Evolutionary conservation across 495 filamentous ascomycete species (phyloP).

Genomic region (Penicillium cosmopolitanum): DNA sequence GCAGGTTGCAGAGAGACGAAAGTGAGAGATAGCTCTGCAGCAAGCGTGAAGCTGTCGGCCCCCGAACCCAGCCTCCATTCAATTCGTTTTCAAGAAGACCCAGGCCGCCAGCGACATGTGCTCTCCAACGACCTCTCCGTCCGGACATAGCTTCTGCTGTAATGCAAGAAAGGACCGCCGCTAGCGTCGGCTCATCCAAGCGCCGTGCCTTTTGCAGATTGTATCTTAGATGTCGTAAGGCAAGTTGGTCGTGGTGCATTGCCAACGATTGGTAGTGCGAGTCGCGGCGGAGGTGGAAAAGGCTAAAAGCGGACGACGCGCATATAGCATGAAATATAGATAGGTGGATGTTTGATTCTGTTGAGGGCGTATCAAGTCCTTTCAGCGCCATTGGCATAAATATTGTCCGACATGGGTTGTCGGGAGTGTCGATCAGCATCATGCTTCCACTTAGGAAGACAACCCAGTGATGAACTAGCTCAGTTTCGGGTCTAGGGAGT

Average conservation of each 20-base stretch:
- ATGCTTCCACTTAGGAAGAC: slow-evolving; percentile 34
- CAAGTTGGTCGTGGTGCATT: slow-evolving; percentile 30
- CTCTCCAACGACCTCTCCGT: slow-evolving; percentile 29
- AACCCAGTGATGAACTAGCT: slow-evolving; percentile 33
- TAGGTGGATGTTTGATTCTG: slow-evolving; percentile 27
- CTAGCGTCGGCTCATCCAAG: slow-evolving; percentile 26
- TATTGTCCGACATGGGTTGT: slow-evolving; percentile 30
- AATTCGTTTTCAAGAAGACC: slow-evolving; percentile 30
- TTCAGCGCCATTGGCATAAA: slow-evolving; percentile 33
- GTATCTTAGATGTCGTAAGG: slow-evolving; percentile 25
- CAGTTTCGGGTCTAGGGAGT: slow-evolving; percentile 26
- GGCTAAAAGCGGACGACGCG: slow-evolving; percentile 36
- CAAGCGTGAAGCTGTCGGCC: slow-evolving; percentile 23
- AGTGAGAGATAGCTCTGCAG: slow-evolving; percentile 33
- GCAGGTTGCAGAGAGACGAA: slow-evolving; percentile 32
- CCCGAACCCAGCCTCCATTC: slow-evolving; percentile 24
- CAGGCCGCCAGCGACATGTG: slow-evolving; percentile 31
- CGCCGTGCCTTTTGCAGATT: slow-evolving; percentile 23
- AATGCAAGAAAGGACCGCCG: slow-evolving; percentile 29
- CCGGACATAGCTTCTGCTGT: slow-evolving; percentile 35
- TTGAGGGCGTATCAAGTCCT: slow-evolving; percentile 18
- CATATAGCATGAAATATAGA: slow-evolving; percentile 37
- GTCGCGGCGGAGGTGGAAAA: slow-evolving; percentile 27
- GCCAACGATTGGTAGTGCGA: slow-evolving; percentile 30
- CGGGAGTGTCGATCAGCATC: slow-evolving; percentile 29